Evolutionary conservation across 1,284 basidiomycete species (phyloP), one percentile per base, ranked within the genome.

Genomic region (Boletus semigastroideus): DNA sequence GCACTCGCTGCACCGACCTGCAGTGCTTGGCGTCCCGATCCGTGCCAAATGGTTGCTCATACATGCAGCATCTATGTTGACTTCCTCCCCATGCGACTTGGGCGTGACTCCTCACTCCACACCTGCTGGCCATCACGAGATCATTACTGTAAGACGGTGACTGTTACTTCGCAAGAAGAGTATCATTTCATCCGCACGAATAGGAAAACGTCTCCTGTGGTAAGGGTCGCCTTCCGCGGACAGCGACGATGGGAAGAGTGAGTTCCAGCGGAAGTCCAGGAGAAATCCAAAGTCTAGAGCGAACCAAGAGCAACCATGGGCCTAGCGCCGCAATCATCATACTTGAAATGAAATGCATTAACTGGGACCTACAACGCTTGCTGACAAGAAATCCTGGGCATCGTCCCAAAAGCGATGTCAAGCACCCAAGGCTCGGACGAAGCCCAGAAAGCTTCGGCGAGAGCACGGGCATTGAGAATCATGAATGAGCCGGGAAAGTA

Each of bases 21-120:
- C 42, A 49, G 10, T 41, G 51, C 64, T 66, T 66, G 61, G 64
- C 61, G 3, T 31, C 44, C 46, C 38, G 59, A 66, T 64, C 50
- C 57, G 62, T 47, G 34, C 41, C 48, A 37, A 20, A 20, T 28
- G 53, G 39, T 42, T 42, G 58, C 38, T 25, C 39, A 22, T 49
- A 16, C 38, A 28, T n/a, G 28, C 25, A 22, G 37, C 49, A 28
- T 51, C 42, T 37, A 20, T n/a, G 19, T 17, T 37, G 34, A 28
- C 30, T 36, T 33, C 38, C 41, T 43, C 30, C 46, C 48, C 42
- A 17, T 30, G 48, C 33, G 47, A 46, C 22, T 30, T 39, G 22
- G 28, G 22, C 9, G 12, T 31, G 42, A 27, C 31, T 36, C 37
- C 14, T 20, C 19, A 39, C 36, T n/a, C 20, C 22, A 16, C n/a